These are phyloP conservation scores for Goffeauzyma gilvescens DNA, from an alignment of 768 basidiomycete genomes.

Conservation along the genomic window DNA sequence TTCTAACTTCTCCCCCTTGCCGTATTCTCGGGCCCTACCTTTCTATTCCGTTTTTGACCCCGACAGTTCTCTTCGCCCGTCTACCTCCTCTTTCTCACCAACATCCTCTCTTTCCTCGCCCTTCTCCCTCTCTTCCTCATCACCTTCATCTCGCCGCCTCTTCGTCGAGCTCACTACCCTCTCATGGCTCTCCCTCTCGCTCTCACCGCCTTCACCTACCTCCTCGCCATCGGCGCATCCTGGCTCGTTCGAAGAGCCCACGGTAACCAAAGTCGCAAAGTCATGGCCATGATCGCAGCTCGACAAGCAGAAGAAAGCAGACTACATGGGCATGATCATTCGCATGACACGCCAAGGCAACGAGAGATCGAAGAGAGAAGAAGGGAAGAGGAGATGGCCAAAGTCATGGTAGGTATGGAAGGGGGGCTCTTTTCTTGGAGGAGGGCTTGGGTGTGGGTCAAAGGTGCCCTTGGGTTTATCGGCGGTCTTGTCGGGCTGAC, in stretches of 20 bases:
- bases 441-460: constrained; percentile 15
- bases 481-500: constrained; percentile 23
- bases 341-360: too few relatives aligned
- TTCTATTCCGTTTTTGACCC: too few relatives aligned
- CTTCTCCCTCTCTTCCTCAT: constrained; percentile 25
- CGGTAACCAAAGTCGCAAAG: constrained; percentile 19
- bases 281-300: constrained; percentile 22
- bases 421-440: constrained; percentile 16
- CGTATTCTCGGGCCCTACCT: too few relatives aligned
- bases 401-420: constrained; percentile 25
- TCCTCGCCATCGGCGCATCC: constrained; percentile 22
- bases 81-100: constrained; percentile 29
- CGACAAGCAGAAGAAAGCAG: constrained; percentile 2
- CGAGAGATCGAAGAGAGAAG: constrained; percentile 15
- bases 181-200: constrained; percentile 23
- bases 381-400: constrained; percentile 20
- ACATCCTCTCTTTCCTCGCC: constrained; percentile 21
- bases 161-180: constrained; percentile 18
- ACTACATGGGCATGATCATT: too few relatives aligned
- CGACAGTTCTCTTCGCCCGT: constrained; percentile 27
- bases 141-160: constrained; percentile 17
- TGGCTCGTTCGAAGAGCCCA: constrained; percentile 24
- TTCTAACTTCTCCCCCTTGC: background rate
- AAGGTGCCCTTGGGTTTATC: constrained; percentile 21
- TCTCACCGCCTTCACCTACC: constrained; percentile 17